These are phyloP conservation scores for Parastagonospora nodorum DNA, from an alignment of 2,329 filamentous ascomycete genomes.

Conservation along the genomic window DNA sequence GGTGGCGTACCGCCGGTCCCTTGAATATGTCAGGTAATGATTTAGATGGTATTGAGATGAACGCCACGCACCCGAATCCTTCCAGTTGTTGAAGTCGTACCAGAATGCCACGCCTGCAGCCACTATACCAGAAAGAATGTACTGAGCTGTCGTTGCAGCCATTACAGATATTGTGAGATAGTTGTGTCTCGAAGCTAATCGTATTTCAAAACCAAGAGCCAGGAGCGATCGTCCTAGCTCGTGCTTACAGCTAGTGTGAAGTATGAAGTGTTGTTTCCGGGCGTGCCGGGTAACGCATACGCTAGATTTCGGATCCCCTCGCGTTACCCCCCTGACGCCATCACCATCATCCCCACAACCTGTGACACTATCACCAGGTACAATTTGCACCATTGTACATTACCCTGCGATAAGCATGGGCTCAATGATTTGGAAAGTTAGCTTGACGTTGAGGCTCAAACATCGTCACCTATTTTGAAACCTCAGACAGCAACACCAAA, in stretches of 20 bases:
- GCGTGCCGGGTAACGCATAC: neutral
- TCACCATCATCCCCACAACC: conserved; percentile 14
- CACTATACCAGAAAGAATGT: conserved; percentile 15
- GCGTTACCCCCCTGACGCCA: conserved; percentile 2
- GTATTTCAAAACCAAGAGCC: too few relatives aligned
- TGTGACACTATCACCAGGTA: neutral
- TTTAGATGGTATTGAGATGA: neutral
- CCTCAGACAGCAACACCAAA: neutral
- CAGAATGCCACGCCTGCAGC: conserved; percentile 20
- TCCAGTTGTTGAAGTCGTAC: conserved; percentile 33
- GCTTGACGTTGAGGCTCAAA: conserved; percentile 3
- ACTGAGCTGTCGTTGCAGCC: conserved; percentile 7
- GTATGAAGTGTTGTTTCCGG: neutral
- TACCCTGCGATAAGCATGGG: neutral
- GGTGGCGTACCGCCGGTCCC: conserved; percentile 41
- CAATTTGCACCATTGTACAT: neutral
- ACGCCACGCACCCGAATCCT: conserved; percentile 17
- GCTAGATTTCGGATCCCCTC: conserved; percentile 17
- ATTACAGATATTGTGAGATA: neutral
- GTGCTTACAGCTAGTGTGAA: neutral
- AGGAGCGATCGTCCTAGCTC: neutral
- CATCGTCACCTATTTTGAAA: neutral
- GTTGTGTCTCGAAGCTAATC: too few relatives aligned
- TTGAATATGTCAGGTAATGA: conserved; percentile 13
- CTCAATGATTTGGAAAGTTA: neutral